phyloP scores from a whole-genome alignment of 2,329 filamentous ascomycete species.

The Aspergillus caelatus region DNA sequence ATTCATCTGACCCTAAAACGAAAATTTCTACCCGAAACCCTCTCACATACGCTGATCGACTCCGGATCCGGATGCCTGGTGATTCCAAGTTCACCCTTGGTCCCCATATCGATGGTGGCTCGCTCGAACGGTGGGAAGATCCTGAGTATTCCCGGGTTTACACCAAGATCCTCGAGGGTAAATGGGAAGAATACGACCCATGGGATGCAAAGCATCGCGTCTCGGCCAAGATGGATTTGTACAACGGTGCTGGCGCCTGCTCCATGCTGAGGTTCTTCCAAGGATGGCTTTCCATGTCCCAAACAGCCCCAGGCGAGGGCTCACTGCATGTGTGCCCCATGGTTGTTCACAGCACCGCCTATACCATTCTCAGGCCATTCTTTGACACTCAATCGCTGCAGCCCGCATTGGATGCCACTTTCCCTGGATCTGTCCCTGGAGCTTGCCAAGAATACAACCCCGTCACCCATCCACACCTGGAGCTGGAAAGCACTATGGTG shows the following conservation, averaged over 20 bases:
- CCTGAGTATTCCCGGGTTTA: conserved; percentile 75
- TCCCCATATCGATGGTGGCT: conserved; percentile 74
- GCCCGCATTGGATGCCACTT: conserved; percentile 46
- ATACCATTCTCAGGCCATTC: conserved; percentile 81
- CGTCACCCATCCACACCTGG: conserved; percentile 69
- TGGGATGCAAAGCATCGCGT: conserved; percentile 76
- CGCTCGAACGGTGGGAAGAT: conserved; percentile 74
- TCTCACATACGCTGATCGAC: conserved; percentile 69
- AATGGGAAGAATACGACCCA: conserved; percentile 80
- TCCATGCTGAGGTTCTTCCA: conserved; percentile 87
- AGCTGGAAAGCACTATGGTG: conserved; percentile 70
- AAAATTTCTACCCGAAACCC: conserved; percentile 60
- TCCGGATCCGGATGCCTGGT: conserved; percentile 72
- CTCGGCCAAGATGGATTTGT: conserved; percentile 70
- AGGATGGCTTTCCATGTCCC: conserved; percentile 79
- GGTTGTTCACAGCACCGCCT: conserved; percentile 73
- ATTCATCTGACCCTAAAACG: conserved; percentile 54
- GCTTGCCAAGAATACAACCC: conserved; percentile 69
- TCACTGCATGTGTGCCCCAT: conserved; percentile 82
- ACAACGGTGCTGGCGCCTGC: conserved; percentile 79
- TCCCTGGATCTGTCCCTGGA: conserved; percentile 72
- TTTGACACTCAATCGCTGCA: conserved; percentile 61
- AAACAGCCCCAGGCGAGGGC: conserved; percentile 72
- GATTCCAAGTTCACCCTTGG: conserved; percentile 72
- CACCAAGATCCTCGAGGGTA: conserved; percentile 69